Evolutionary conservation across 225 moss, liverwort and hornwort genomes (phyloP), one percentile per base, ranked within the genome.

Genomic region (Straminergon stramineum): DNA sequence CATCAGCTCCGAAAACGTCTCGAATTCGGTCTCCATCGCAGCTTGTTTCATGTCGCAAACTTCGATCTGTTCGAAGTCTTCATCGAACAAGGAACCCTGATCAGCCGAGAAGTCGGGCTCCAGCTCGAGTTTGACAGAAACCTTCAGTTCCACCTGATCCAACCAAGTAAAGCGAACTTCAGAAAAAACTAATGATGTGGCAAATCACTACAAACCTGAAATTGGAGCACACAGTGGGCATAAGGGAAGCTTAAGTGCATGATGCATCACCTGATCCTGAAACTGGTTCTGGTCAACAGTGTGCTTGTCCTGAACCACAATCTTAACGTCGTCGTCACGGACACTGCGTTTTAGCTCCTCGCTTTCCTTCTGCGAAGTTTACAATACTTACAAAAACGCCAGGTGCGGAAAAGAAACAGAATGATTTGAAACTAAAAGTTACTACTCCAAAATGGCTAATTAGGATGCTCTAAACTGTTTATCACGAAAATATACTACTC

Each of bases 1-100:
- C 94, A 94, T 94, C 88, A 94, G 87, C 89, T 94, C 94, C 13
- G 94, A 93, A 90, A 94, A 94, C 26, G 94, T 94, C 92, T 94
- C 94, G 52, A 94, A 94, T 61, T 94, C 94, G 16, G 94, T 93
- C 87, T 94, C 94, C 94, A 94, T 94, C 5, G 93, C 93, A 34
- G 93, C 93, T 88, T 93, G 94, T 70, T 94, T 93, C 75, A 92
- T 82, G 67, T 94, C 92, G 60, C 90, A 92, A 35, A 87, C 91
- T 75, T 91, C 83, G 7, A 94, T 90, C 81, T 93, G 94, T 32
- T 90, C 91, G 5, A 93, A 90, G 55, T 93, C 93, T 89, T 93
- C 93, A 81, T 93, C 93, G 57, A 93, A 93, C 69, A 93, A 82
- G 17, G 93, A 93, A 22, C 88, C 89, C 70, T 91, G 83, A 41